These are phyloP conservation scores for Penicillium riverlandense DNA, from an alignment of 495 filamentous ascomycete species.

Conservation along the genomic window DNA sequence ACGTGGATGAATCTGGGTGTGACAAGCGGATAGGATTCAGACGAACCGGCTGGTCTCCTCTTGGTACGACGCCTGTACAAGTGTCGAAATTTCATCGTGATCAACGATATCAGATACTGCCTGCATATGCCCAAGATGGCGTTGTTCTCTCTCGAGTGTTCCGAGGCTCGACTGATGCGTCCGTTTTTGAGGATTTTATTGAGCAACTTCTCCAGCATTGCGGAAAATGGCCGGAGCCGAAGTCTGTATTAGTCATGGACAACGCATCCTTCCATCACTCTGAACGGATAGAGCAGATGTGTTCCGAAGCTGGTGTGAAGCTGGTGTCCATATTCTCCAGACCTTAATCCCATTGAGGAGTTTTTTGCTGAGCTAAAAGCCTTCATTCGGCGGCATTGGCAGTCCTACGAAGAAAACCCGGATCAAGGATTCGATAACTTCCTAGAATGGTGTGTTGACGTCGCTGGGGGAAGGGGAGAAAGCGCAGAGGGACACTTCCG, in stretches of 20 bases:
- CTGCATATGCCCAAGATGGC: neutral
- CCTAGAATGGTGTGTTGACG: neutral
- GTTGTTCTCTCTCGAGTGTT: neutral
- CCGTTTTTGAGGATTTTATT: neutral
- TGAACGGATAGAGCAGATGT: neutral
- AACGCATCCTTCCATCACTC: neutral
- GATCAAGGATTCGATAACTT: neutral
- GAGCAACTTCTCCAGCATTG: neutral
- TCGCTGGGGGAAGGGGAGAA: neutral
- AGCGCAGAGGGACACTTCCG: neutral
- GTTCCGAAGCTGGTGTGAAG: neutral
- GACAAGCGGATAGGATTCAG: conserved; percentile 32
- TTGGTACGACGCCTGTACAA: neutral
- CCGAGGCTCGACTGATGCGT: neutral
- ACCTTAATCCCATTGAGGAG: conserved; percentile 11
- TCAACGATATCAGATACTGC: neutral
- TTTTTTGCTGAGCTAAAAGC: conserved; percentile 15
- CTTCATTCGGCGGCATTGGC: conserved; percentile 2
- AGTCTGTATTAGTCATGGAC: neutral
- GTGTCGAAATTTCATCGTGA: neutral
- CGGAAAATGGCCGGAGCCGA: too few species aligned
- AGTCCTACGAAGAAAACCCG: neutral
- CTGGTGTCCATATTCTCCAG: conserved; percentile 3
- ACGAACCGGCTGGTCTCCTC: neutral
- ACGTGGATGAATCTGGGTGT: conserved; percentile 13